Base-by-base conservation (phyloP, 805 yeast species). In the Brettanomyces bruxellensis region DNA sequence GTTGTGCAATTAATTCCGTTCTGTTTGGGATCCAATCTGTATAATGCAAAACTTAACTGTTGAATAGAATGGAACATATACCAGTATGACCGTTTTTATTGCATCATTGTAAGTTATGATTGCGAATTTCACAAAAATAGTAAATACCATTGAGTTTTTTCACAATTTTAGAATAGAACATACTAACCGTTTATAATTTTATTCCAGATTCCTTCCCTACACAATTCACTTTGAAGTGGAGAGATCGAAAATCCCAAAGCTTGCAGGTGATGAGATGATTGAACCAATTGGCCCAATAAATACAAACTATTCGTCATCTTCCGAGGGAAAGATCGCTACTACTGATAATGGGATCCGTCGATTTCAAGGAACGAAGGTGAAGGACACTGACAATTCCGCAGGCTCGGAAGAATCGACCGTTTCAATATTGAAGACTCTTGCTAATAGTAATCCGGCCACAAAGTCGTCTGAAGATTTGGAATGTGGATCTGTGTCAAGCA, bases 191-290 rank as follows among this genome's bases (percentile, higher is more conserved):
- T n/a, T 35, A n/a, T 35, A 18, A 8, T 8, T 18, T 40, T 28
- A 23, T 18, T 14, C 40, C 48, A 77, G 84, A 42, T 83, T 83
- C 54, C 67, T 84, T 41, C 93, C 93, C 2, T 79, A 79, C 56
- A 81, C 88, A 3, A 88, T 83, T n/a, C 86, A 83, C 51, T 77
- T 77, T 51, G 78, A 77, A 51, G 73, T 77, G 3, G 60, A 61
- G 8, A 25, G 55, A 3, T 44, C 53, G 6, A 43, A 48, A 11
- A 47, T 45, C 3, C 38, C 41, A 5, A 45, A 44, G 6, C 30
- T 47, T 7, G 48, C 48, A 11, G 51, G 51, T 14, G 55, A 54
- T 11, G 62, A 59, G 1, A 54, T 62, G 25, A 59, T 64, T 4
- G 58, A 60, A 43, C 59, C 64, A 3, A 49, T 59, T 23, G 50